Conservation (phyloP, 179 eudicot species). For the Beta lomatogona region DNA sequence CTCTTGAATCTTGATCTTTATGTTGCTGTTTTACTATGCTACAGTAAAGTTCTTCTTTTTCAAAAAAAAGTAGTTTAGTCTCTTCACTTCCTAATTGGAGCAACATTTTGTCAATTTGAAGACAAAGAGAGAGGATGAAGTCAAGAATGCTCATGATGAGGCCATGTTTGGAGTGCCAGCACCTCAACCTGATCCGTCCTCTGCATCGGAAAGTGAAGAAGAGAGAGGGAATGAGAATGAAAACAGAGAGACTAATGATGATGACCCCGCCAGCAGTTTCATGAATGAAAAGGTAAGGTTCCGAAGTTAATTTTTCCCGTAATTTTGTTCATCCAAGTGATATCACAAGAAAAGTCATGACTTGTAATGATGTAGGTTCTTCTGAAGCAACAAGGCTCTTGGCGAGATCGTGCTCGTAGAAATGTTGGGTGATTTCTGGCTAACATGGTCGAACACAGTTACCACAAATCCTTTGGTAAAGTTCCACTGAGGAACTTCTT, state of each 20-base stretch:
- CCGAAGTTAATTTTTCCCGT: background rate
- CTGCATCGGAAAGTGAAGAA: constrained; percentile 43
- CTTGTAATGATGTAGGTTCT: constrained; percentile 44
- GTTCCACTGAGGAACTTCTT: background rate
- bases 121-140: constrained; percentile 70
- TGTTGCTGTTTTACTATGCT: background rate
- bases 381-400: constrained; percentile 73
- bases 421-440: constrained; percentile 32
- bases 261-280: constrained; percentile 47
- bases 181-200: constrained; percentile 36
- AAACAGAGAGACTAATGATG: constrained; percentile 17
- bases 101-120: constrained; percentile 25
- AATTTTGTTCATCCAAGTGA: background rate
- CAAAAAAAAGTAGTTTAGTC: background rate
- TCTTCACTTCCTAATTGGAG: background rate
- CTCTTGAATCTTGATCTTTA: constrained; percentile 1
- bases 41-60: background rate
- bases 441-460: background rate
- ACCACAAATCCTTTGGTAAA: background rate
- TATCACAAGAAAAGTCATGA: background rate
- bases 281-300: constrained; percentile 63
- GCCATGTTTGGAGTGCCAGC: constrained; percentile 89
- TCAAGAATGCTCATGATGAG: constrained; percentile 78
- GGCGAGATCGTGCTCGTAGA: constrained; percentile 86
- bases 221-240: constrained; percentile 35